Evolutionary conservation across 78 protist genomes (phyloP), one percentile per base, ranked within the genome.

Genomic region (Cavenderia fasciculata): DNA sequence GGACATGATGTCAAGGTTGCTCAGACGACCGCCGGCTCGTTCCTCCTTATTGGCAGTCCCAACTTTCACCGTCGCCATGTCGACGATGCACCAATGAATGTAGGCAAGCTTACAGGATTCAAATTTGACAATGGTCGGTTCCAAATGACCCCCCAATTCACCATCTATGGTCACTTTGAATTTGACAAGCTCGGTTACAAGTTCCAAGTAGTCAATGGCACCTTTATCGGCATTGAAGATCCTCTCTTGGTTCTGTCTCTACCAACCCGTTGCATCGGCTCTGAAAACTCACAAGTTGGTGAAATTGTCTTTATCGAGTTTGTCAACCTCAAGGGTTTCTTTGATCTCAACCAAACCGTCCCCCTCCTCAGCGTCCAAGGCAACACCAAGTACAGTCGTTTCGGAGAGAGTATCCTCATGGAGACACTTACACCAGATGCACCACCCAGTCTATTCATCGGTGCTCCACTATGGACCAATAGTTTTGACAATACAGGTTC

Each of bases 401-500:
- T 79, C 44, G 88, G 88, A 21, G 63, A 33, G 46, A 36, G 69
- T 29, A 6, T 79, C 16, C 31, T 65, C n/a, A 10, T 79, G 11
- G 88, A 73, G 25, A 41, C 47, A 27, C 12, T 49, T 2, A 12
- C 49, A 12, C 14, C 38, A 4, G 16, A 14, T 21, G 72, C 44
- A 14, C 25, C 31, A 59, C 65, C 88, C 1, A 27, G 36, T 40
- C 51, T 79, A 8, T 79, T 57, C n/a, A 41, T 79, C 38, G 76
- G 88, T 10, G 41, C 88, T 14, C 88, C 88, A 47, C 40, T 79
- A 6, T 79, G 88, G 88, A 79, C 88, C 25, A 66, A 79, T 29
- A 27, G 56, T 6, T 36, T 65, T 18, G 82, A 73, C 21, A 21
- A 46, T 21, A 46, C 59, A 11, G 88, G 88, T 7, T 43, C 88